phyloP scores from a whole-genome alignment of 2,329 filamentous ascomycete species.

The Aspergillus aculeatinus region DNA sequence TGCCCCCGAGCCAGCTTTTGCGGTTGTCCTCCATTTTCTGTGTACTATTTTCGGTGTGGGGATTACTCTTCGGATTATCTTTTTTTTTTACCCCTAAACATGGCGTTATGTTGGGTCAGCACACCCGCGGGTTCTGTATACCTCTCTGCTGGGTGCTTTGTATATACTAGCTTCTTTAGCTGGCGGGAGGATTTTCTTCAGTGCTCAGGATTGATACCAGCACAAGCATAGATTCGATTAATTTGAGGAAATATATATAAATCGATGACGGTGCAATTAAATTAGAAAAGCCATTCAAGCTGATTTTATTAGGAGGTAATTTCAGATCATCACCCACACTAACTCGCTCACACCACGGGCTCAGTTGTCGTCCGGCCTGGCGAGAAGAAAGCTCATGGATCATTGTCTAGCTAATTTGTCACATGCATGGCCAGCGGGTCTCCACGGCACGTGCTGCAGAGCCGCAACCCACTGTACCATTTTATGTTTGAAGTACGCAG shows the following conservation, averaged over 20 bases:
- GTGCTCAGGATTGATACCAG: conserved; percentile 11
- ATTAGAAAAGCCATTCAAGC: background rate
- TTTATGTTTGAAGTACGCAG: no score
- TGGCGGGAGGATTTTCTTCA: background rate
- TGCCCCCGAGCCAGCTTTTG: conserved; percentile 22
- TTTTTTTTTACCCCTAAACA: background rate
- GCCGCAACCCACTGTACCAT: background rate
- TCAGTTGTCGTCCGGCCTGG: no score
- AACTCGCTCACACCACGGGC: no score
- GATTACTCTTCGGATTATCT: conserved; percentile 2
- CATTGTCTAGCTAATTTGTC: background rate
- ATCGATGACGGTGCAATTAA: background rate
- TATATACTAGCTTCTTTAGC: conserved; percentile 16
- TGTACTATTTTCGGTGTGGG: conserved; percentile 8
- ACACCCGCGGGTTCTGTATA: conserved; percentile 7
- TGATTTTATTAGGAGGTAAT: no score
- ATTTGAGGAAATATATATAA: background rate
- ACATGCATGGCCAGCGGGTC: background rate
- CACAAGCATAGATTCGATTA: conserved; percentile 12
- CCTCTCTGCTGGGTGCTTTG: conserved; percentile 8
- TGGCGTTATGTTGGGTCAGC: background rate
- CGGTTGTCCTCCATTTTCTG: conserved; percentile 15
- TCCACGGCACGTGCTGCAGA: background rate
- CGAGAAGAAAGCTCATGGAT: no score
- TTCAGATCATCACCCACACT: no score